Conservation (phyloP, 805 yeast species). For the Metschnikowia koreensis region DNA sequence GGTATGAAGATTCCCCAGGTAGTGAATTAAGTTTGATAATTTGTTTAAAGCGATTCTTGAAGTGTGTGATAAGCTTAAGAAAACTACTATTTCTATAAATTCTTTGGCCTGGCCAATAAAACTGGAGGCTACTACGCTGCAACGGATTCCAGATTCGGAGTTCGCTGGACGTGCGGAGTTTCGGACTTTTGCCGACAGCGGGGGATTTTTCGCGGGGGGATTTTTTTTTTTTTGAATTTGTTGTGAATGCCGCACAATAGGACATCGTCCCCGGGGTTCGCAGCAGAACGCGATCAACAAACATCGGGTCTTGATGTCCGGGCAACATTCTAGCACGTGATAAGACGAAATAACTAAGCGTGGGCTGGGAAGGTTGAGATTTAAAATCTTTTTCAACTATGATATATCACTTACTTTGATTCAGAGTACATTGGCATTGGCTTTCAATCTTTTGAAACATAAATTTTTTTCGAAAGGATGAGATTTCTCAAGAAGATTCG, state of each 20-base stretch:
- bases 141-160: not conserved
- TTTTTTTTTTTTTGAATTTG: not conserved
- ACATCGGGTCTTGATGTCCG: not conserved
- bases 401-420: no score
- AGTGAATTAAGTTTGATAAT: no score
- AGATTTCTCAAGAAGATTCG: no score
- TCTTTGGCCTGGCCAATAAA: not conserved
- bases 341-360: not conserved
- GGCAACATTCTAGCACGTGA: not conserved
- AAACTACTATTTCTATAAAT: not conserved
- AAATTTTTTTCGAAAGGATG: no score
- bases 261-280: slow-evolving; percentile 1
- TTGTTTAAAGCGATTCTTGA: no score
- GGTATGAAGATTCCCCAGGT: not conserved
- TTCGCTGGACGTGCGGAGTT: slow-evolving; percentile 1
- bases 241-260: not conserved
- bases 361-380: not conserved
- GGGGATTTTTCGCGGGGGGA: slow-evolving; percentile 5
- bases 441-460: no score
- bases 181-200: slow-evolving; percentile 8
- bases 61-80: no score
- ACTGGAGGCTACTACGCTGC: not conserved
- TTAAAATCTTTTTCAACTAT: no score
- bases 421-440: no score
- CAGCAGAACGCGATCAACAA: not conserved